phyloP scores from a whole-genome alignment of 768 basidiomycete genomes.

The Calocera cornea region DNA sequence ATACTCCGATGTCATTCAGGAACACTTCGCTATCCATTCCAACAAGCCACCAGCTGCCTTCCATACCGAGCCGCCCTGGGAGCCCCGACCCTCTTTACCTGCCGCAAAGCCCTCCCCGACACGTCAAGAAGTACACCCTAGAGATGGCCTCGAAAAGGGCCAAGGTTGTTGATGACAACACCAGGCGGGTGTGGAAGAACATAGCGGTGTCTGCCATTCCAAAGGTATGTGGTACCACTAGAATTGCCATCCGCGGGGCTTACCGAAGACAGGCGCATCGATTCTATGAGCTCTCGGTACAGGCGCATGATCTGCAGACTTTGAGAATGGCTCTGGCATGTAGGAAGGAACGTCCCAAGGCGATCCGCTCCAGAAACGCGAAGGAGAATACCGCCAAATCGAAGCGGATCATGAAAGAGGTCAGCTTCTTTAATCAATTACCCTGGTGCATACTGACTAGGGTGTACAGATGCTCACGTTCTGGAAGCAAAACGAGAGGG shows the following conservation, averaged over 20 bases:
- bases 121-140: not conserved
- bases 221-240: not conserved
- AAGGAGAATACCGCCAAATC: not conserved
- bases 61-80: not conserved
- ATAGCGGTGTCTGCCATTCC: not conserved
- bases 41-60: not conserved
- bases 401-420: conserved; percentile 4
- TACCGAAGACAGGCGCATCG: not conserved
- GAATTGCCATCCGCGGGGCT: not conserved
- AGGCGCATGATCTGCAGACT: not conserved
- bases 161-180: not conserved
- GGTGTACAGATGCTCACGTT: conserved; percentile 68
- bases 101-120: not conserved
- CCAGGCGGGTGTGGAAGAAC: not conserved
- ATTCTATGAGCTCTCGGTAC: not conserved
- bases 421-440: not conserved
- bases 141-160: conserved; percentile 2
- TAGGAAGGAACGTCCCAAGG: not conserved
- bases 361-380: not conserved
- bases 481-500: conserved; percentile 97
- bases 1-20: not conserved
- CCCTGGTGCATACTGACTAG: not conserved
- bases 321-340: not conserved
- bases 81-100: not conserved
- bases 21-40: not conserved